Percentiles rank a stretch among this genome's conserved stretches.
phyloP scores from a whole-genome alignment of 495 filamentous ascomycete genomes.

The Neurospora hispaniola region DNA sequence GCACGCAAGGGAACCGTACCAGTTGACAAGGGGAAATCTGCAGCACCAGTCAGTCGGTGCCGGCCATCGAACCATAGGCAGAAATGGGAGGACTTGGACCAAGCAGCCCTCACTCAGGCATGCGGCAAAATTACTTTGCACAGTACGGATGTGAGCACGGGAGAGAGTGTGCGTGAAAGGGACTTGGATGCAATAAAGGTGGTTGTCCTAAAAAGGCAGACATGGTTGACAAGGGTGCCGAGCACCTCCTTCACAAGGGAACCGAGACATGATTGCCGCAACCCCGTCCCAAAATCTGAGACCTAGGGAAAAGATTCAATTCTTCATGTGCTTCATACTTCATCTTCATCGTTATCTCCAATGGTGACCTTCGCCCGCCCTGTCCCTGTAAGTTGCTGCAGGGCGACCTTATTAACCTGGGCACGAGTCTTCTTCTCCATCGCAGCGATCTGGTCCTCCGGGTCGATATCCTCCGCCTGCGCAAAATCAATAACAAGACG shows the following conservation, averaged over 20 bases:
- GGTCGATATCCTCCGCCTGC: conserved; percentile 70
- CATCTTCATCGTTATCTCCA: conserved; percentile 60
- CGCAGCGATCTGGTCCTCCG: conserved; percentile 89
- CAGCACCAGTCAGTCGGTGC: conserved; percentile 3
- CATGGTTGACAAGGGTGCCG: conserved; percentile 3
- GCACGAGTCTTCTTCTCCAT: conserved; percentile 91
- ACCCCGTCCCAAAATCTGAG: conserved; percentile 2
- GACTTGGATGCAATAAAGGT: conserved; percentile 5
- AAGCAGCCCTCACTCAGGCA: conserved; percentile 11
- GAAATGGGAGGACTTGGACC: conserved; percentile 1
- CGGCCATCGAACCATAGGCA: not conserved
- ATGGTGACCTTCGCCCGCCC: conserved; percentile 84
- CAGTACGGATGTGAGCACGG: conserved; percentile 8
- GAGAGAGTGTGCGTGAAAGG: conserved; percentile 5
- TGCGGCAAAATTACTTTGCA: conserved; percentile 18
- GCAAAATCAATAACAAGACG: conserved; percentile 85
- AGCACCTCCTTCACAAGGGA: conserved; percentile 16
- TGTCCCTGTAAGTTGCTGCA: conserved; percentile 72
- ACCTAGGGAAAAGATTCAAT: conserved; percentile 11
- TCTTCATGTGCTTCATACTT: conserved; percentile 19
- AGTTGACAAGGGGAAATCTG: conserved; percentile 7
- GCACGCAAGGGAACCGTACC: conserved; percentile 33
- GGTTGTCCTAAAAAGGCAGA: conserved; percentile 10
- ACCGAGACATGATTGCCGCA: conserved; percentile 12
- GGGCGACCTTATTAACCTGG: conserved; percentile 76